A percentile compares a stretch with the other conserved stretches of the same genome.
phyloP scores from a whole-genome alignment of 192 early-diverging fungal species.

The Piromyces finnis region DNA sequence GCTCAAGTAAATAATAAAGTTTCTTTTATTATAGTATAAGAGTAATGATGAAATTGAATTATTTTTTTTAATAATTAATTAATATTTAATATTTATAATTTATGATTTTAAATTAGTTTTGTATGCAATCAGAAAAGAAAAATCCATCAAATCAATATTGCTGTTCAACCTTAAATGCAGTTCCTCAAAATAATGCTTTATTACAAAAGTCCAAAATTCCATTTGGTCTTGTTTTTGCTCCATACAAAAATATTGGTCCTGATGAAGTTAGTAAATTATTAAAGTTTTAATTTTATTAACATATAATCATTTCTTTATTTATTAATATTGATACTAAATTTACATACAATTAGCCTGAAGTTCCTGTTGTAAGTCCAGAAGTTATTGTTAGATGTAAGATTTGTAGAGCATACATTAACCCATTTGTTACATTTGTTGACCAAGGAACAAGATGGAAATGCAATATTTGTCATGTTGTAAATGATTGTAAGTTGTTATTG shows the following conservation, averaged over 20 bases:
- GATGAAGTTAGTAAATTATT: constrained; percentile 35
- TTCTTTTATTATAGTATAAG: too few species aligned
- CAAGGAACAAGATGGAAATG: constrained; percentile 93
- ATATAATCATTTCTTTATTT: neutral
- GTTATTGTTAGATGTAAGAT: constrained; percentile 85
- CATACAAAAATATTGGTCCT: constrained; percentile 52
- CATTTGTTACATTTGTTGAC: constrained; percentile 87
- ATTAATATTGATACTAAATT: neutral
- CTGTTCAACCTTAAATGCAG: constrained; percentile 59
- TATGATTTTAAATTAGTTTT: neutral
- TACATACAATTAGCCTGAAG: constrained; percentile 28
- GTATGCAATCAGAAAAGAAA: neutral
- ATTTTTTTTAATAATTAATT: too few species aligned
- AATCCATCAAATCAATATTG: neutral
- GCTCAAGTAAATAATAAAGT: neutral
- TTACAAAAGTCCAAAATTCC: constrained; percentile 78
- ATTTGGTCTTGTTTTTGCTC: constrained; percentile 78
- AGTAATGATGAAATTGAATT: too few species aligned
- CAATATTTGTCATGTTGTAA: constrained; percentile 80
- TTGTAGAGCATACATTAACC: constrained; percentile 93
- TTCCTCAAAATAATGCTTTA: constrained; percentile 66
- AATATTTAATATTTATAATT: too few species aligned
- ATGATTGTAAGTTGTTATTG: constrained; percentile 45
- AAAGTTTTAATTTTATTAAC: too few species aligned
- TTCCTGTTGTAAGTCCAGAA: constrained; percentile 74